These are phyloP conservation scores for Trichoderma asperellum DNA, from an alignment of 2,329 filamentous ascomycete species.

Conservation along the genomic window DNA sequence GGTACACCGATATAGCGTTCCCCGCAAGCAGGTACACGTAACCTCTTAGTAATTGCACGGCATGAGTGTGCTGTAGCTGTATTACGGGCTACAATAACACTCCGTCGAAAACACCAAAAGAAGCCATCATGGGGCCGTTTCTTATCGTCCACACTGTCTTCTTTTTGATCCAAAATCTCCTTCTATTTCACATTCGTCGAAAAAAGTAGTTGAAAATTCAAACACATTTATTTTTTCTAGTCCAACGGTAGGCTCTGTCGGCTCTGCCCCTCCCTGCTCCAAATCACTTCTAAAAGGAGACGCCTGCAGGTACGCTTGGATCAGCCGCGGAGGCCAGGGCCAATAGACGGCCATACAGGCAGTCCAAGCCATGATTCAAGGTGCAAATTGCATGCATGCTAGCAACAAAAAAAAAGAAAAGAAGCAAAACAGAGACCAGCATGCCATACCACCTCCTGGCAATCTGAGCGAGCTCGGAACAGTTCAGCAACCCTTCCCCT, in stretches of 20 bases:
- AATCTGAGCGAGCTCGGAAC: constrained; percentile 8
- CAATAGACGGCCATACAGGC: constrained; percentile 14
- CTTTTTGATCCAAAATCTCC: background rate
- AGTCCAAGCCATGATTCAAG: background rate
- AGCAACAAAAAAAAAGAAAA: background rate
- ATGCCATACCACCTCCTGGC: constrained; percentile 11
- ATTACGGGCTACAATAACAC: background rate
- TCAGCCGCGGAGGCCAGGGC: constrained; percentile 10
- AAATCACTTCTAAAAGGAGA: constrained; percentile 18
- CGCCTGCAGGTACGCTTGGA: constrained; percentile 25
- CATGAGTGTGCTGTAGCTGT: background rate
- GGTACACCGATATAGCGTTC: background rate
- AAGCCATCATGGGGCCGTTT: background rate
- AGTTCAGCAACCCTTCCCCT: background rate
- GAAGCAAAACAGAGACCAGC: background rate
- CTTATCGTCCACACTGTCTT: no score
- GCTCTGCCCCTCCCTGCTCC: background rate
- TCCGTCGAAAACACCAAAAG: background rate
- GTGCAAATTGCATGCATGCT: background rate
- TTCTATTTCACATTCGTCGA: background rate
- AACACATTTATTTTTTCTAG: background rate
- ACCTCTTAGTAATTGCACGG: background rate
- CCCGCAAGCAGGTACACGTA: background rate
- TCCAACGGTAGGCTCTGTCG: background rate
- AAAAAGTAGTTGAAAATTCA: background rate